Conservation (phyloP, 2,329 filamentous ascomycete species). For the Trichophyton benhamiae region DNA sequence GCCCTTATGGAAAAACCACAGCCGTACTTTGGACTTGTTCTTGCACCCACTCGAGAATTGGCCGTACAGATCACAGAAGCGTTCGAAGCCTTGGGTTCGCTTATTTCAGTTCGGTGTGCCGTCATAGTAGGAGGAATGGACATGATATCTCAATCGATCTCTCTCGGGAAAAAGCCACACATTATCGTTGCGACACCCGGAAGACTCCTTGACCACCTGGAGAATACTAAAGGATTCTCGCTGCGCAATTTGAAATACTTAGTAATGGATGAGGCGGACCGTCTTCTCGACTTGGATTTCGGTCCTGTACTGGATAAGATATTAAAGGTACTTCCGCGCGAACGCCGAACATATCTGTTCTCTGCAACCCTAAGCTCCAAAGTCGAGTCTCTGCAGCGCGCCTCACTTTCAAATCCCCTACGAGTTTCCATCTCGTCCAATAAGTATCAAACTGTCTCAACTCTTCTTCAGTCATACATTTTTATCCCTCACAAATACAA, state of each 20-base stretch:
- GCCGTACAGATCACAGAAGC: constrained; percentile 81
- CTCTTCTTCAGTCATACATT: constrained; percentile 71
- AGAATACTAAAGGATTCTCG: constrained; percentile 94
- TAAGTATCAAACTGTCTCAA: constrained; percentile 86
- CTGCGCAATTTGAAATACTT: constrained; percentile 71
- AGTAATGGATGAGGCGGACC: constrained; percentile 90
- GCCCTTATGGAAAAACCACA: constrained; percentile 79
- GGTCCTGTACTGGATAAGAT: constrained; percentile 88
- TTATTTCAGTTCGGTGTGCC: constrained; percentile 76
- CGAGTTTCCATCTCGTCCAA: constrained; percentile 68
- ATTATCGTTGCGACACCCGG: constrained; percentile 87
- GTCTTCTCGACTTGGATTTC: constrained; percentile 86
- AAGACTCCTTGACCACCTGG: constrained; percentile 76
- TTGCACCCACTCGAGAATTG: constrained; percentile 86
- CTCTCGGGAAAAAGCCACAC: constrained; percentile 90
- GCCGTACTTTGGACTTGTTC: constrained; percentile 71
- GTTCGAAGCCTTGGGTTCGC: constrained; percentile 74
- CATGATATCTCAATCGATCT: constrained; percentile 84
- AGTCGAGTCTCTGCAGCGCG: constrained; percentile 82
- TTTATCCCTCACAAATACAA: constrained; percentile 81
- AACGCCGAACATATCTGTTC: constrained; percentile 74
- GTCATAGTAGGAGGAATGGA: constrained; percentile 90
- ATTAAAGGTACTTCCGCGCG: constrained; percentile 70
- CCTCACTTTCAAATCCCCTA: constrained; percentile 72
- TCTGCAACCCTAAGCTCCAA: constrained; percentile 90